Percentiles rank a stretch among this genome's conserved stretches.
These are phyloP conservation scores for Acanthamoeba royreba DNA, from an alignment of 208 protist species.

Conservation along the genomic window DNA sequence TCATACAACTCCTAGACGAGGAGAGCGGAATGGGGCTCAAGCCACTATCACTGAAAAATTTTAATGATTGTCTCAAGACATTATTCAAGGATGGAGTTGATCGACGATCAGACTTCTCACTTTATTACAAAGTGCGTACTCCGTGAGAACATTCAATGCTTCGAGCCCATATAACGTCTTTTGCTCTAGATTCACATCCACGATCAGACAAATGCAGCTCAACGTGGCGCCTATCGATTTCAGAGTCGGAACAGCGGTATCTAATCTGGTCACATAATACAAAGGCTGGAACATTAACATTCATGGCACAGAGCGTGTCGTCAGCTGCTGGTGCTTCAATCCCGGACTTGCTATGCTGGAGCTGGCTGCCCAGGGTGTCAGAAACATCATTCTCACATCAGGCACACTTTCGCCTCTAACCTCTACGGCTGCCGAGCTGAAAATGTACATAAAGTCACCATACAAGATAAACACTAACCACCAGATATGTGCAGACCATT, in stretches of 20 bases:
- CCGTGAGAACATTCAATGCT: background rate
- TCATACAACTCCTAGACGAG: background rate
- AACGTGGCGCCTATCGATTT: background rate
- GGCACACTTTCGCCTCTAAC: constrained; percentile 92
- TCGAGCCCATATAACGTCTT: background rate
- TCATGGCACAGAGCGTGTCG: background rate
- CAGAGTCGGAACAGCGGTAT: background rate
- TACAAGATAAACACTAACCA: background rate
- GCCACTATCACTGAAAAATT: background rate
- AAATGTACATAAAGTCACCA: constrained; percentile 22
- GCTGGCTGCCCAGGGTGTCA: constrained; percentile 62
- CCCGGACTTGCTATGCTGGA: constrained; percentile 81
- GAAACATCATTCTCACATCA: constrained; percentile 89
- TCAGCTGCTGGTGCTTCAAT: constrained; percentile 93
- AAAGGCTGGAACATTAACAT: background rate
- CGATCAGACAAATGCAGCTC: constrained; percentile 4
- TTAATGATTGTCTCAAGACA: constrained; percentile 34
- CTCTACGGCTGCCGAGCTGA: constrained; percentile 79
- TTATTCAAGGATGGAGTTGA: background rate
- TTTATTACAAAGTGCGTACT: background rate
- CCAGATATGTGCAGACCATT: constrained; percentile 70
- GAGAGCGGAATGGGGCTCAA: background rate
- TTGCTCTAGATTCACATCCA: constrained; percentile 29
- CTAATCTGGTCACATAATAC: background rate
- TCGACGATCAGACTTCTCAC: background rate